These are phyloP conservation scores for Pichia sp. DNA, from an alignment of 1,139 yeast species.

Conservation along the genomic window DNA sequence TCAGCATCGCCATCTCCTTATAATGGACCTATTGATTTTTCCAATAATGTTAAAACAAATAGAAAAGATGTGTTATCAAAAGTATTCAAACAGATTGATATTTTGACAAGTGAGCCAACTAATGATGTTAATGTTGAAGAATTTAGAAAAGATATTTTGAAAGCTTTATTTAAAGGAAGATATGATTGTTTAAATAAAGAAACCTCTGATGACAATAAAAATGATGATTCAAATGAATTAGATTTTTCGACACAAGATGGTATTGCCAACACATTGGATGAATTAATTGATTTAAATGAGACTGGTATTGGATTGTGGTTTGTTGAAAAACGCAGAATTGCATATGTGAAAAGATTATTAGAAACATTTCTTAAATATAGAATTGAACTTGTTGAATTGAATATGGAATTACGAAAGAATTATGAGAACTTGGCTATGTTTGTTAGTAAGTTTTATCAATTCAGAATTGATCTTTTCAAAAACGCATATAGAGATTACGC, in stretches of 20 bases:
- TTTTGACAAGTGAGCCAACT: constrained; percentile 6
- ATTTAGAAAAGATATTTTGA: constrained; percentile 9
- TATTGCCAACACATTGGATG: constrained; percentile 1
- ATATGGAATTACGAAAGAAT: constrained; percentile 32
- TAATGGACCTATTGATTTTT: neutral
- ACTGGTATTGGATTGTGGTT: constrained; percentile 21
- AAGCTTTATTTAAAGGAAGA: constrained; percentile 4
- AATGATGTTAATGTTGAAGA: constrained; percentile 4
- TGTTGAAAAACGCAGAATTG: constrained; percentile 36
- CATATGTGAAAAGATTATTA: constrained; percentile 32
- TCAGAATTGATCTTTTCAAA: constrained; percentile 39
- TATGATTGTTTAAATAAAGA: neutral
- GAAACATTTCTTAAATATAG: constrained; percentile 27
- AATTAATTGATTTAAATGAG: constrained; percentile 3
- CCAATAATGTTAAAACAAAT: neutral
- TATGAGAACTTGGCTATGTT: constrained; percentile 63
- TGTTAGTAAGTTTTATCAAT: constrained; percentile 50
- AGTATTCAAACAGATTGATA: constrained; percentile 14
- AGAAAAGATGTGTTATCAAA: constrained; percentile 7
- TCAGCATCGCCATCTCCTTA: constrained; percentile 7
- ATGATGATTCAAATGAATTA: neutral
- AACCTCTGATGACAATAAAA: neutral
- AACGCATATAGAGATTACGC: constrained; percentile 36
- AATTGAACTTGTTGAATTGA: constrained; percentile 23
- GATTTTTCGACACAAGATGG: neutral